Evolutionary conservation across 2,329 filamentous ascomycete species (phyloP), one percentile per base, ranked within the genome.

Genomic region (Aureobasidium sp.): DNA sequence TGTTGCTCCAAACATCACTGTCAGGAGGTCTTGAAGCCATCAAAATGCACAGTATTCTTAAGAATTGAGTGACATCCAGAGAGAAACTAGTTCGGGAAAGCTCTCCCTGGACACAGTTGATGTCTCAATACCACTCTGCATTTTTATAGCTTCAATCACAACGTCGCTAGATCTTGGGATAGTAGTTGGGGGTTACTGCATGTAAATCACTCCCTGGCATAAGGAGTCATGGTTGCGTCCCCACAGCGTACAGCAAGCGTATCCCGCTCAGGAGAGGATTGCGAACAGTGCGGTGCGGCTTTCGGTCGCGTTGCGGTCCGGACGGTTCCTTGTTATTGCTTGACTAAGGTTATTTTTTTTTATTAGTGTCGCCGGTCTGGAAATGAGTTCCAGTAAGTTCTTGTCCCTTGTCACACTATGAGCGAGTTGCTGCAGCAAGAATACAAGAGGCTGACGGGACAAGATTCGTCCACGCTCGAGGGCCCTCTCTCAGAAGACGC

Each of bases 401-500:
- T 11, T 19, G n/a, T 46, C 8, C 38, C 27, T 27, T 27, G n/a
- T n/a, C 15, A 49, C 37, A 35, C 7, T 10, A 58, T 58, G 55
- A 43, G 46, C 21, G 55, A 21, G n/a, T 27, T 49, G 43, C n/a
- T 58, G 10, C 43, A 58, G 33, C 55, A 49, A 21, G 55, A 58
- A 40, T 58, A 58, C 55, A 58, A 58, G 31, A 47, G 55, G 21
- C 55, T 58, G 55, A 58, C 55, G 17, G 55, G 55, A 40, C 31
- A 40, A 58, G 55, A 58, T 49, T 49, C 42, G 55, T 47, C 55
- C 3, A 49, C 55, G 3, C 55, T 58, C 74, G 58, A 60, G 31
- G 58, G 58, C 2, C 58, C 58, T n/a, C 49, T 97, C 67, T 95
- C 92, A 29, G 90, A 96, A 69, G 91, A 97, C 69, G 90, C 90